Evolutionary conservation across 2,329 filamentous ascomycete species (phyloP), one percentile per base, ranked within the genome.

Genomic region (Colletotrichum falcatum): DNA sequence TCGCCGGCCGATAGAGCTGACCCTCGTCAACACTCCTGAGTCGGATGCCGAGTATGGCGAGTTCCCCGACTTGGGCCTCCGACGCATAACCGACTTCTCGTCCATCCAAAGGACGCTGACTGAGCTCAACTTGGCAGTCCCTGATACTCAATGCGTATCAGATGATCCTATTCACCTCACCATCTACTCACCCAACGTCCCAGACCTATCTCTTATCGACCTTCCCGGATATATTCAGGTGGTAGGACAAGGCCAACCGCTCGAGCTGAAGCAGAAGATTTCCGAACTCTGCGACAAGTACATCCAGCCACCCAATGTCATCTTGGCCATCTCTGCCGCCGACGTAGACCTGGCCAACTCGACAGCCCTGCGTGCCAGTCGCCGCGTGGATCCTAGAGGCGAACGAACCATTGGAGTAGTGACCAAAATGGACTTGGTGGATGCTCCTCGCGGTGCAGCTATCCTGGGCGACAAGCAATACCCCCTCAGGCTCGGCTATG

Each of bases 381-480:
- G 96, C 73, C 89, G 95, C 75, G 95, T 98, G 35, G 96, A 99
- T 77, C 96, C 96, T 1, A 88, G 96, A 71, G 96, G 96, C 65
- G 96, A 99, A 82, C 89, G 96, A 72, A 99, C 96, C 0, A 99
- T 99, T 77, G 96, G 96, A 54, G 96, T 99, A n/a, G 91, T 99
- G 51, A 99, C 96, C 3, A 99, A 99, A 83, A 98, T 99, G 95
- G 96, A 99, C 77, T 86, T 99, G 28, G 95, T 99, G 9, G 95
- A 98, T 75, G 88, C 96, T 3, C 84, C 86, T 9, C 90, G 95
- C 68, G 96, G 95, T 37, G 88, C 89, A 18, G 87, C 89, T 44
- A 94, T 99, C 39, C 85, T 99, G 26, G 91, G 87, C 33, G 95
- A 99, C 79, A 92, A 90, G 78, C 97, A 98, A 79, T 99, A 99